These are phyloP conservation scores for Hymenoscyphus linearis DNA, from an alignment of 2,329 filamentous ascomycete species.

Conservation along the genomic window DNA sequence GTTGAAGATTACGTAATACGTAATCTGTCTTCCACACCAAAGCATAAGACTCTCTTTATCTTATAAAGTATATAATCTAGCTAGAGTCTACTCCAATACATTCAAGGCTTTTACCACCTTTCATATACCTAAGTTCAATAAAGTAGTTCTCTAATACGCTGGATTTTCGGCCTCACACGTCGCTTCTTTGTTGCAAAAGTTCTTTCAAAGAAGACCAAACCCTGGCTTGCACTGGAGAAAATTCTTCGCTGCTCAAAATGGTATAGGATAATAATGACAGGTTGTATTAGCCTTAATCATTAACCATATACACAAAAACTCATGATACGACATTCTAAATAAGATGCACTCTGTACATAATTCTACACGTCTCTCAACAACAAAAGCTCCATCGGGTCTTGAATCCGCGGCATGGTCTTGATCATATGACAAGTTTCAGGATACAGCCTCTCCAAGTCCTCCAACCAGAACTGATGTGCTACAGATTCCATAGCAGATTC, in stretches of 20 bases:
- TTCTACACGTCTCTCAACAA: constrained; percentile 9
- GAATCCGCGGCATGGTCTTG: constrained; percentile 26
- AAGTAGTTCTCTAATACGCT: too few species aligned
- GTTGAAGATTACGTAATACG: too few species aligned
- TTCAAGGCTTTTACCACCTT: too few species aligned
- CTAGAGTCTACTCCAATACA: too few species aligned
- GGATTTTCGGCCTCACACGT: too few species aligned
- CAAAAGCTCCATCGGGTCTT: constrained; percentile 24
- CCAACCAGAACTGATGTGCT: constrained; percentile 21
- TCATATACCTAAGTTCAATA: too few species aligned
- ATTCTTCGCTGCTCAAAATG: not conserved
- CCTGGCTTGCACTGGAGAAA: too few species aligned
- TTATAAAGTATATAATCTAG: too few species aligned
- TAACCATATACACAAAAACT: not conserved
- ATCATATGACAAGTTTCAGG: constrained; percentile 30
- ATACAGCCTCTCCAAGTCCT: constrained; percentile 25
- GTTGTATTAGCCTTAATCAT: not conserved
- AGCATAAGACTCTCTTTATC: too few species aligned
- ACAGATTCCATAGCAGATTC: constrained; percentile 17
- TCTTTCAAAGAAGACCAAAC: too few species aligned
- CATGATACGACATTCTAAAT: not conserved
- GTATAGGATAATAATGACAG: not conserved
- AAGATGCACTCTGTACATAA: not conserved
- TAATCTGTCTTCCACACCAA: too few species aligned
- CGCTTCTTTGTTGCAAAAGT: too few species aligned